Conservation (phyloP, 805 yeast species). For the Komagataella kurtzmanii region DNA sequence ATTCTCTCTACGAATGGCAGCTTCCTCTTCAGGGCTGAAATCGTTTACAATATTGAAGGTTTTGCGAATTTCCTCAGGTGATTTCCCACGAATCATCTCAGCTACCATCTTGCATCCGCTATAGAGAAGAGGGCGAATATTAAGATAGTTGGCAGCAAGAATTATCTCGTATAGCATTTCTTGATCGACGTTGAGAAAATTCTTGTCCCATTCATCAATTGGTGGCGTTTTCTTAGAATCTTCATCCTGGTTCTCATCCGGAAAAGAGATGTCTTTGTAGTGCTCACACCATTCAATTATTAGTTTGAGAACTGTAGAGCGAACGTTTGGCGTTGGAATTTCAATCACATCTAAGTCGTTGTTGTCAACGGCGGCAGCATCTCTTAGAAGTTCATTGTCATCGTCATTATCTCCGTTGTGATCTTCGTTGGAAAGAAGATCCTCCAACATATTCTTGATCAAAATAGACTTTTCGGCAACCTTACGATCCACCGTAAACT, state of each 20-base stretch:
- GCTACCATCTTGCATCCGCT: slow-evolving; percentile 77
- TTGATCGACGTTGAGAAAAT: slow-evolving; percentile 86
- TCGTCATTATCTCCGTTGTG: slow-evolving; percentile 8
- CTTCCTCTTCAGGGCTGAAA: slow-evolving; percentile 79
- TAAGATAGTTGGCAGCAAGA: slow-evolving; percentile 68
- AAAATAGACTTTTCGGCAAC: slow-evolving; percentile 81
- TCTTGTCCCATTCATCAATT: slow-evolving; percentile 91
- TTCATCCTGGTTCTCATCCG: slow-evolving; percentile 69
- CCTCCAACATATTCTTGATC: slow-evolving; percentile 77
- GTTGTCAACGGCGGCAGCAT: slow-evolving; percentile 29
- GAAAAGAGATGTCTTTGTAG: slow-evolving; percentile 69
- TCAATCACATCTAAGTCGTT: slow-evolving; percentile 59
- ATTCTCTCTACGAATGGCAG: slow-evolving; percentile 75
- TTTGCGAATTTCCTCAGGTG: slow-evolving; percentile 70
- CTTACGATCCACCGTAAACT: slow-evolving; percentile 60
- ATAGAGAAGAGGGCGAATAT: slow-evolving; percentile 61
- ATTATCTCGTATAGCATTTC: slow-evolving; percentile 76
- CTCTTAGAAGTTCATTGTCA: slow-evolving; percentile 17
- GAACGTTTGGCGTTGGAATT: slow-evolving; percentile 84
- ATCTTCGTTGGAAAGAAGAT: slow-evolving; percentile 23
- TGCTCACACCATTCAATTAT: slow-evolving; percentile 96
- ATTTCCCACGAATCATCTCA: slow-evolving; percentile 70
- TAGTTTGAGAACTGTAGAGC: slow-evolving; percentile 75
- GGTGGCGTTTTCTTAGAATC: slow-evolving; percentile 83
- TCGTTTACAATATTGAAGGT: slow-evolving; percentile 74